Evolutionary conservation across 2,329 filamentous ascomycete species (phyloP).

Genomic region (Aspergillus brasiliensis): DNA sequence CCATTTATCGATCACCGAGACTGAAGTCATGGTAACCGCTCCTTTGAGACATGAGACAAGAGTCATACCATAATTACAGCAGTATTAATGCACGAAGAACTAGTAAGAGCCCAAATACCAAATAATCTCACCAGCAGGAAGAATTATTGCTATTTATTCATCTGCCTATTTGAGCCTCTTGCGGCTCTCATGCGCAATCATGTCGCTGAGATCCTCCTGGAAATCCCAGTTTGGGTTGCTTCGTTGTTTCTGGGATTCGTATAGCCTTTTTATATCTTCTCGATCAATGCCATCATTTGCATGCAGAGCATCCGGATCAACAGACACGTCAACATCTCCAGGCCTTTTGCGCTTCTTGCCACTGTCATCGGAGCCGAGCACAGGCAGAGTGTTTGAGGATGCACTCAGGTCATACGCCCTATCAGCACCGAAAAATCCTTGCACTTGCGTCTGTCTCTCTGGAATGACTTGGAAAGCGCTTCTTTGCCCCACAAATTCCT

Average conservation of each 20-base stretch:
- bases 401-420: constrained; percentile 84
- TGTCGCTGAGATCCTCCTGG: constrained; percentile 89
- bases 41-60: too few species aligned
- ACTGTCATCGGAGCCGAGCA: constrained; percentile 80
- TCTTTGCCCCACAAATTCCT: constrained; percentile 72
- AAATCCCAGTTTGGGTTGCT: constrained; percentile 71
- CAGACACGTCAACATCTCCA: constrained; percentile 88
- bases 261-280: constrained; percentile 77
- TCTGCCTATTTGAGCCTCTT: constrained; percentile 89
- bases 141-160: constrained; percentile 61
- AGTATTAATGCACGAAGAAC: neutral
- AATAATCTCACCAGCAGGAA: neutral
- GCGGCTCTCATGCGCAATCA: constrained; percentile 91
- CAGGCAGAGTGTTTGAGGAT: constrained; percentile 61
- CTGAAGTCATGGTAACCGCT: too few species aligned
- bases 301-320: constrained; percentile 80
- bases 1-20: too few species aligned
- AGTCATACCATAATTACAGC: neutral
- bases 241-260: constrained; percentile 71
- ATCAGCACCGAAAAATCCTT: constrained; percentile 96
- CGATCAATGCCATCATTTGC: constrained; percentile 77
- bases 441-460: constrained; percentile 79
- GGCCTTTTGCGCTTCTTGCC: constrained; percentile 88
- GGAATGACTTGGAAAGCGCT: constrained; percentile 87
- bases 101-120: neutral